phyloP scores from a whole-genome alignment of 2,329 filamentous ascomycete species.

The Hymenoscyphus linearis region DNA sequence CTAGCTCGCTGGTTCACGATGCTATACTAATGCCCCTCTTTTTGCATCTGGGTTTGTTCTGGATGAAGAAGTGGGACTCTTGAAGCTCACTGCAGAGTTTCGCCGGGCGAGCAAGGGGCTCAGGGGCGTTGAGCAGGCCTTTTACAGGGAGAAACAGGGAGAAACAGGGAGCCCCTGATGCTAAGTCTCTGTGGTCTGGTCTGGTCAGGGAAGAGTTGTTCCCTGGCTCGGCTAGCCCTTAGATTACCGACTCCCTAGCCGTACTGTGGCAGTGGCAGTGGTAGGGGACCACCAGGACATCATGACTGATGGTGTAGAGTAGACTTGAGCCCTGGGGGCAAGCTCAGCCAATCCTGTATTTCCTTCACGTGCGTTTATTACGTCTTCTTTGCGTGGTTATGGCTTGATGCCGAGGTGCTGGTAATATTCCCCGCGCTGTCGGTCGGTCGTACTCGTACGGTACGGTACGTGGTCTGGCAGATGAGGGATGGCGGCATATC shows the following conservation, averaged over 20 bases:
- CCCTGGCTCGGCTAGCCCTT: background rate
- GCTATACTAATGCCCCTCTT: background rate
- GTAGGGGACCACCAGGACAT: background rate
- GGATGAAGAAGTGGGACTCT: background rate
- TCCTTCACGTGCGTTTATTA: background rate
- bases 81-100: background rate
- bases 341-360: background rate
- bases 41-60: background rate
- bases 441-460: background rate
- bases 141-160: background rate
- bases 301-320: background rate
- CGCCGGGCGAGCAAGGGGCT: background rate
- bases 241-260: too few species aligned
- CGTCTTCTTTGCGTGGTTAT: background rate
- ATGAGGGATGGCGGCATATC: background rate
- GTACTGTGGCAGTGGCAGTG: background rate
- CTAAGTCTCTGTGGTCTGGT: background rate
- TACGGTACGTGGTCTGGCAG: background rate
- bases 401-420: background rate
- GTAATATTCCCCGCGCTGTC: background rate
- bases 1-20: background rate
- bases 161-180: background rate
- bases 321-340: background rate
- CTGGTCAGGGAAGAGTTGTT: background rate
- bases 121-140: background rate